Percentiles rank a stretch among this genome's conserved stretches.
phyloP scores from a whole-genome alignment of 202 grass and related monocot species.

The Carex sylvatica region DNA sequence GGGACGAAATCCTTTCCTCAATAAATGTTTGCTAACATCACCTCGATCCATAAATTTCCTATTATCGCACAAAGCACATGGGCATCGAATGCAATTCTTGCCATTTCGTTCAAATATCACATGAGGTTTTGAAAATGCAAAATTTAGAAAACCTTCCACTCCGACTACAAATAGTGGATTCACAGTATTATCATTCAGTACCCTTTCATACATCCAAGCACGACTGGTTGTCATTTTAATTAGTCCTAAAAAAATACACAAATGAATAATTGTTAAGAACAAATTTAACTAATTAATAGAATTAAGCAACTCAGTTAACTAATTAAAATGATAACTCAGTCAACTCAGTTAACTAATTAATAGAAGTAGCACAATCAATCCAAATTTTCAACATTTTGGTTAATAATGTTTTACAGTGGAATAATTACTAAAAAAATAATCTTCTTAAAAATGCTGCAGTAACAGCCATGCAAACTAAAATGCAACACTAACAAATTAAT shows the following conservation, averaged over 20 bases:
- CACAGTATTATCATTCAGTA: background rate
- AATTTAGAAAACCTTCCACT: background rate
- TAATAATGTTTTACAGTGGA: too few relatives aligned
- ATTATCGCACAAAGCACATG: background rate
- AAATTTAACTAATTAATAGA: too few relatives aligned
- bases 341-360: too few relatives aligned
- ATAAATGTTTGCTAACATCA: background rate
- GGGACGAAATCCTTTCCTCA: background rate
- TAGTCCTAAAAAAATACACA: background rate
- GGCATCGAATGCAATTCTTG: background rate
- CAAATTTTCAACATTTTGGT: too few relatives aligned
- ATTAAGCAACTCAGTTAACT: too few relatives aligned
- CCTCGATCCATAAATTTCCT: background rate
- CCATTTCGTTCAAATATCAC: background rate
- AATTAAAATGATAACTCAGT: too few relatives aligned
- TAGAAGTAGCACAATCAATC: too few relatives aligned
- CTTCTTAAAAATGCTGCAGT: too few relatives aligned
- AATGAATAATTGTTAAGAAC: background rate
- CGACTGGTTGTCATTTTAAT: background rate
- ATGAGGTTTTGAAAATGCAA: background rate
- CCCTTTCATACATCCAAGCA: background rate
- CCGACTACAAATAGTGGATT: background rate
- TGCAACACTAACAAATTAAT: too few relatives aligned
- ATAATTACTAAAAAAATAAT: too few relatives aligned
- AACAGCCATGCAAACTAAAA: too few relatives aligned